Base-by-base conservation (phyloP, 129 eudicot species). In the Erigeron canadensis region DNA sequence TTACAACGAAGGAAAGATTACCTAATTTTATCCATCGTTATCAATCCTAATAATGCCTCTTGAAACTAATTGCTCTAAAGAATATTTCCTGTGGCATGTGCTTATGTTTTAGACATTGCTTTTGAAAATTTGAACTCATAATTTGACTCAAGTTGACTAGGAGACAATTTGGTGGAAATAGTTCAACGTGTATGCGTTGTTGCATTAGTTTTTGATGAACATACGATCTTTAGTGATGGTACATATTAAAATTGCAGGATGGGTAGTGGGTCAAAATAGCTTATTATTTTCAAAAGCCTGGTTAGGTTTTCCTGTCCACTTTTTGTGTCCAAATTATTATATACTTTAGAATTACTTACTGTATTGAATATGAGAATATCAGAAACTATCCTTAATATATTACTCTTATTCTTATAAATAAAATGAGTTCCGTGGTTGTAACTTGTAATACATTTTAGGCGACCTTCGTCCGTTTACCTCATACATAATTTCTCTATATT, bases 31-130 rank as follows among this genome's bases (percentile, higher is more conserved):
- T 65, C 53, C 18, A 42, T 2, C 5, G 5, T 65, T 43, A 41
- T 1, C 19, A 65, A 9, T 65, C 70, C n/a, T 8, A 18, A 65
- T 43, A 9, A 15, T 63, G 67, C 67, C 45, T 63, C 67, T 40
- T 63, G 67, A 37, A 61, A 61, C 44, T 28, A 38, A 60, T 11
- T 60, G 65, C 38, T 11, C 46, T 62, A 21, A 12, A 60, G 5
- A 23, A 41, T 60, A 60, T 11, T 23, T 60, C 65, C 28, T 22
- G 65, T 5, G 65, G 65, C 65, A 34, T 10, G 15, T 34, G 12
- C 43, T 23, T 13, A 59, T 59, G 8, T 6, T 28, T 11, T 21
- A 23, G 19, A 4, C 17, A 60, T 61, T 61, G 46, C 66, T 37
- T 37, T 34, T 34, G 41, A 37, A 18, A 13, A 37, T 13, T 37